A percentile compares a stretch with the other conserved stretches of the same genome.
Conservation (phyloP, 352 stramenopile species). For the Globisporangium sylvaticum region DNA sequence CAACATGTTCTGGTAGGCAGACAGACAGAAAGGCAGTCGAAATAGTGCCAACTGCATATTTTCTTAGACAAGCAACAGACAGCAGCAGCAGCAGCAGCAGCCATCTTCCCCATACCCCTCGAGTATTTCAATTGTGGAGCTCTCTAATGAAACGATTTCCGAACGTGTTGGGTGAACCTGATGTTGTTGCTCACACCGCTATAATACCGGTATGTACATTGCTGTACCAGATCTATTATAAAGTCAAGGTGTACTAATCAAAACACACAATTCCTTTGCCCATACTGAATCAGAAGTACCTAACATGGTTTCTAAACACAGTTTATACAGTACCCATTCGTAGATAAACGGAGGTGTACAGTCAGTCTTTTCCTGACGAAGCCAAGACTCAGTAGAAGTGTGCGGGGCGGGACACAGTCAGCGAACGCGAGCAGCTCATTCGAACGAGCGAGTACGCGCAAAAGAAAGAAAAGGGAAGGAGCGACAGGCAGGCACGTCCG, state of each 20-base stretch:
- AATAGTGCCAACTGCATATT: neutral
- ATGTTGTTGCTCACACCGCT: too few species aligned
- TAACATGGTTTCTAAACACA: too few species aligned
- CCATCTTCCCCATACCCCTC: too few species aligned
- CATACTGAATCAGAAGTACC: too few species aligned
- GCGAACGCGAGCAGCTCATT: neutral
- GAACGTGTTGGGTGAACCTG: neutral
- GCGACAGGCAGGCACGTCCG: neutral
- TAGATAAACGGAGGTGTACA: neutral
- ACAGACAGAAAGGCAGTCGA: neutral
- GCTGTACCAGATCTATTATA: too few species aligned
- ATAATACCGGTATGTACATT: too few species aligned
- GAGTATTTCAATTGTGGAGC: too few species aligned
- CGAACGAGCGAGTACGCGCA: neutral
- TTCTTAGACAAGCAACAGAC: neutral
- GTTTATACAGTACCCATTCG: neutral
- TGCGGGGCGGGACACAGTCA: neutral
- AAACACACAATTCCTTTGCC: too few species aligned
- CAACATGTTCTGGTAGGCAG: conserved; percentile 62
- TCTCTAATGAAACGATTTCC: too few species aligned
- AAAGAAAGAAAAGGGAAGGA: neutral
- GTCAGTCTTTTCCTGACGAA: neutral
- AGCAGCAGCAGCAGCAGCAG: neutral
- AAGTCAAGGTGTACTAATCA: too few species aligned
- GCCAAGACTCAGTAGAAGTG: neutral